Conservation (phyloP, 75 land plant genomes). For the Adiantum capillusveneris region DNA sequence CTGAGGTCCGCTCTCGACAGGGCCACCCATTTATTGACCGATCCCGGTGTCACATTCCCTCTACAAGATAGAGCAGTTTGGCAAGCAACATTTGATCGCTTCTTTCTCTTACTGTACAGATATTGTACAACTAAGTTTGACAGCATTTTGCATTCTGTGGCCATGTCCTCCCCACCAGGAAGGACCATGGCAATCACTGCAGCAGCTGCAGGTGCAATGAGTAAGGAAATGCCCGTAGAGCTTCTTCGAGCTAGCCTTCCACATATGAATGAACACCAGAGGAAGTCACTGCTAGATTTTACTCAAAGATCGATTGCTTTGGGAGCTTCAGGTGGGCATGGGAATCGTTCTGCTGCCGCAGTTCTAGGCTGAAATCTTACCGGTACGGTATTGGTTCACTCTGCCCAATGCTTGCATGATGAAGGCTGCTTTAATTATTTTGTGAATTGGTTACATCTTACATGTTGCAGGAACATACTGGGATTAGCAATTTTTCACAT, state of each 20-base stretch:
- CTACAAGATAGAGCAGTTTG: slow-evolving; percentile 49
- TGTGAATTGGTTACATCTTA: too few relatives aligned
- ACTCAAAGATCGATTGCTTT: slow-evolving; percentile 52
- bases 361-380: too few relatives aligned
- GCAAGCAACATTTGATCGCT: slow-evolving; percentile 85
- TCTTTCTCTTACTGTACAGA: slow-evolving; percentile 63
- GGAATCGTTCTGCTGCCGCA: too few relatives aligned
- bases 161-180: slow-evolving; percentile 35
- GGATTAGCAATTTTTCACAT: too few relatives aligned
- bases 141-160: slow-evolving; percentile 50
- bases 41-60: slow-evolving; percentile 34
- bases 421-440: too few relatives aligned
- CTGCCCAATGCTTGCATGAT: too few relatives aligned
- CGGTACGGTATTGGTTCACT: too few relatives aligned
- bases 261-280: slow-evolving; percentile 79
- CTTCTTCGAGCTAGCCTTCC: slow-evolving; percentile 81
- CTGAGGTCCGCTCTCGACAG: slow-evolving; percentile 64
- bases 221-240: slow-evolving; percentile 86
- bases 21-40: slow-evolving; percentile 63
- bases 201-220: slow-evolving; percentile 62
- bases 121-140: slow-evolving; percentile 82
- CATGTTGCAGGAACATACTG: too few relatives aligned
- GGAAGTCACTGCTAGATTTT: slow-evolving; percentile 64
- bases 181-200: slow-evolving; percentile 29
- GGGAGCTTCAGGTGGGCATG: slow-evolving; percentile 21